Percentiles rank a stretch among this genome's conserved stretches.
Conservation (phyloP, 2,329 filamentous ascomycete species). For the Alternaria triticina region DNA sequence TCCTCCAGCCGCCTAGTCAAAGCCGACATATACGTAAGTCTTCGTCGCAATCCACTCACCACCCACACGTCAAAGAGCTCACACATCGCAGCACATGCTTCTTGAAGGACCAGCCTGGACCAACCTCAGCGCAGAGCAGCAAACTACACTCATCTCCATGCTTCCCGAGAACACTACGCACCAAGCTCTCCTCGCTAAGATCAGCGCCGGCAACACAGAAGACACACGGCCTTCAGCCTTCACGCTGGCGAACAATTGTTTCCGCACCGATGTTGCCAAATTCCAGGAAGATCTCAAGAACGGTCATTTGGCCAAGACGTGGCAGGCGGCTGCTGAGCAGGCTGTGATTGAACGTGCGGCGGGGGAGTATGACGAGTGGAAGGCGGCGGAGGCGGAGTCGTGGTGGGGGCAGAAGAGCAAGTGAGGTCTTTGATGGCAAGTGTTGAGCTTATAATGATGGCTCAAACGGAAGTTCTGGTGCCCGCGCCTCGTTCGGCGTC, state of each 20-base stretch:
- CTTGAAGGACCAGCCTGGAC: slow-evolving; percentile 39
- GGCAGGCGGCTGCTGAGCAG: slow-evolving; percentile 61
- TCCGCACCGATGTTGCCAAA: slow-evolving; percentile 60
- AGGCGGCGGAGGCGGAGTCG: slow-evolving; percentile 60
- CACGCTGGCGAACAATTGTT: slow-evolving; percentile 49
- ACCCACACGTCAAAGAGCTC: background rate
- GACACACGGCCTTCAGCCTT: slow-evolving; percentile 33
- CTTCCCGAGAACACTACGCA: slow-evolving; percentile 26
- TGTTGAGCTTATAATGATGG: background rate
- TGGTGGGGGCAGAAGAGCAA: slow-evolving; percentile 64
- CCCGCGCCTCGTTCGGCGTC: background rate
- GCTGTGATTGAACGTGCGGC: slow-evolving; percentile 59
- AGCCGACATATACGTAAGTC: slow-evolving; percentile 39
- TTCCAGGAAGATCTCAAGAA: slow-evolving; percentile 63
- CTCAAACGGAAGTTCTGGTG: no score
- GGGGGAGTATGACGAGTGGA: slow-evolving; percentile 64
- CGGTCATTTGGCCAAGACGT: slow-evolving; percentile 64
- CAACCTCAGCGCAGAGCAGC: slow-evolving; percentile 30
- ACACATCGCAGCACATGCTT: slow-evolving; percentile 35
- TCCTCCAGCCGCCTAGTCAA: slow-evolving; percentile 38
- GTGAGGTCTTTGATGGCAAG: slow-evolving; percentile 29
- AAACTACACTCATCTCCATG: slow-evolving; percentile 29
- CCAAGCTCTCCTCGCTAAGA: slow-evolving; percentile 18
- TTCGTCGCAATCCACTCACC: background rate
- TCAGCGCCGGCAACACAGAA: slow-evolving; percentile 19